Base-by-base conservation (phyloP, 352 stramenopile genomes). In the Globisporangium yorkense region DNA sequence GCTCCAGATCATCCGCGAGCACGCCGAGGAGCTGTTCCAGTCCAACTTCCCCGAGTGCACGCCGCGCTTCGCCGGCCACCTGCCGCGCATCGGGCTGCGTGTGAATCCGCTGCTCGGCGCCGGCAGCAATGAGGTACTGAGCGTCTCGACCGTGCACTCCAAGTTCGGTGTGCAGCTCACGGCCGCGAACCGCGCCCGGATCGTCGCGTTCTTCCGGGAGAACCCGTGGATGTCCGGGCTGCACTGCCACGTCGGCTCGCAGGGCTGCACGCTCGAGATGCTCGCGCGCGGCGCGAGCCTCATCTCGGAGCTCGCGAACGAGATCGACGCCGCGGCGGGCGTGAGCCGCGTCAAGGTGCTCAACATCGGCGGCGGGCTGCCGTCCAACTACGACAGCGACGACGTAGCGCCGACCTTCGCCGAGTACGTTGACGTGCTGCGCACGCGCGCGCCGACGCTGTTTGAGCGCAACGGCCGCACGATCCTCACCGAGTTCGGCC, bases 401-500 rank as follows among this genome's bases (percentile, higher is more conserved):
- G 61, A 83, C 43, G 74, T 88, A 6, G 68, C 80, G 0, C 75
- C 90, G 7, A 87, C 70, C 9, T 97, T 96, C 57, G 68, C 68
- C 1, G 68, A 91, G 47, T 98, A 98, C 59, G 87, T 92, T 0
- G 69, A 81, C 7, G 76, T 77, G 31, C 68, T 98, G 31, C 77
- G 76, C 21, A 67, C 67, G 46, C 55, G 73, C 9, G 84, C 83
- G 13, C 91, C 88, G 0, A 72, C 87, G 40, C 70, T 98, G 31
- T 97, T 97, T 61, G 74, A 90, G 54, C 75, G 74, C 24, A 83
- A 69, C 9, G 77, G 73, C 33, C 74, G 81, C 21, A 84, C 72
- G 6, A 90, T 98, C 65, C 63, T 98, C 16, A 98, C 92, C 15
- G 92, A 98, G 62, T 98, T 97, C 56, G 92, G 92, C 16, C 77